Percentiles rank a stretch among this genome's conserved stretches.
Evolutionary conservation across 441 rosid species (phyloP).

Genomic region (Mallotus japonicus): DNA sequence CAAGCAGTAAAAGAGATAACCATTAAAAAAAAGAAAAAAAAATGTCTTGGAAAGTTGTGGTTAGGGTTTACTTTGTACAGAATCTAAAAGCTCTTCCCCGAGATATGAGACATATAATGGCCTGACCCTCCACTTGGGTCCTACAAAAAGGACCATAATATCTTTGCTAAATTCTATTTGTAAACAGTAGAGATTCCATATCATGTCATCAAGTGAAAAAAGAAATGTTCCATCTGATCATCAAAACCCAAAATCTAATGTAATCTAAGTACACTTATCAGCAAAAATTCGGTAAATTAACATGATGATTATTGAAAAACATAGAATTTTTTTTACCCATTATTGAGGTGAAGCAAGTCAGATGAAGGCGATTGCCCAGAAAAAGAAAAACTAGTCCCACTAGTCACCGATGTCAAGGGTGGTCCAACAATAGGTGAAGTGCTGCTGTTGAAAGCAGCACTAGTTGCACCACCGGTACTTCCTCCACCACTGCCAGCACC

Average conservation of each 20-base stretch:
- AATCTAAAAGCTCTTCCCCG: conserved; percentile 41
- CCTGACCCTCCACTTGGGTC: conserved; percentile 42
- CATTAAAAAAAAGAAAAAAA: not conserved
- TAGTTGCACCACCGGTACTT: conserved; percentile 11
- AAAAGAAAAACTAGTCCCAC: conserved; percentile 41
- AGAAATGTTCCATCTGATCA: not conserved
- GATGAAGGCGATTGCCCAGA: conserved; percentile 52
- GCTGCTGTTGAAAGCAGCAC: conserved; percentile 26
- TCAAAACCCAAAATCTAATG: not conserved
- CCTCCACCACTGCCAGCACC: conserved; percentile 21
- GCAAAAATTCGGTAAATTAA: conserved; percentile 1
- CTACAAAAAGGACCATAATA: conserved; percentile 26
- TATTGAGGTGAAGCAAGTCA: conserved; percentile 57
- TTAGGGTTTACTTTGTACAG: conserved; percentile 49
- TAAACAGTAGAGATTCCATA: conserved; percentile 15
- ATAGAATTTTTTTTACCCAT: conserved; percentile 41
- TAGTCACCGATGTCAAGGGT: conserved; percentile 31
- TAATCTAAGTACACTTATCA: not conserved
- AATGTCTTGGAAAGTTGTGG: conserved; percentile 36
- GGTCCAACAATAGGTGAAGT: conserved; percentile 14
- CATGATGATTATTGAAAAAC: not conserved
- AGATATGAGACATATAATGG: conserved; percentile 43
- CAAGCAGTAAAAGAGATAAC: not conserved
- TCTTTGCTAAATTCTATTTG: not conserved
- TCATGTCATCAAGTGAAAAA: conserved; percentile 3